Conservation (phyloP, 495 filamentous ascomycete species). For the Neurospora sp. region DNA sequence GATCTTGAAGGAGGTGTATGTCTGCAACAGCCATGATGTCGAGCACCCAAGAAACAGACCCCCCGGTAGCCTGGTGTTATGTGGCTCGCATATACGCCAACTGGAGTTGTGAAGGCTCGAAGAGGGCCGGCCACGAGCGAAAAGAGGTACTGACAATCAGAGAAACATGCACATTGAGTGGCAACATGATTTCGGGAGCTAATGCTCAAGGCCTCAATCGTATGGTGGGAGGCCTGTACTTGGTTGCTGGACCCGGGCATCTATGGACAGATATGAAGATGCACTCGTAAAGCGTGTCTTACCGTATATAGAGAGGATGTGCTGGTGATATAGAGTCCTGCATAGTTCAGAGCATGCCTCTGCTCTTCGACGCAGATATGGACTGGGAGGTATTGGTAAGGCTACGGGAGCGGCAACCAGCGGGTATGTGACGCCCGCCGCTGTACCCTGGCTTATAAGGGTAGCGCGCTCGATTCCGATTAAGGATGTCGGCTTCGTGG, state of each 20-base stretch:
- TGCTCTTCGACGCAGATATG: neutral
- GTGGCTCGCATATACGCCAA: neutral
- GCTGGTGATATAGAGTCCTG: constrained; percentile 16
- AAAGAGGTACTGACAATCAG: neutral
- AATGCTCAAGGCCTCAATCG: neutral
- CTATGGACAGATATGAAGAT: neutral
- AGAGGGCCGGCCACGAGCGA: neutral
- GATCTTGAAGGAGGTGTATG: neutral
- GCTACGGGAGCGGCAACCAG: neutral
- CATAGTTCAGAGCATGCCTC: constrained; percentile 1
- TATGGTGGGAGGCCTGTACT: neutral
- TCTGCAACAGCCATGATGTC: neutral
- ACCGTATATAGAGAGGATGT: constrained; percentile 25
- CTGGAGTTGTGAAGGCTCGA: neutral
- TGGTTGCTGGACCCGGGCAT: neutral
- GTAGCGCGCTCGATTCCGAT: neutral
- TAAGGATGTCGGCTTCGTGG: neutral
- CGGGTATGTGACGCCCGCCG: neutral
- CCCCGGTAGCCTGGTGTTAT: neutral
- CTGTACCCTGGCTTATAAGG: neutral
- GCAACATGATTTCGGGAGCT: neutral
- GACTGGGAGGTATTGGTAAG: neutral
- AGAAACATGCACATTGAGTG: neutral
- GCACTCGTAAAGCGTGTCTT: constrained; percentile 26
- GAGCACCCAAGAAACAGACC: neutral